Base-by-base conservation (phyloP, 108 stramenopile genomes). In the Skeletonema tropicum region DNA sequence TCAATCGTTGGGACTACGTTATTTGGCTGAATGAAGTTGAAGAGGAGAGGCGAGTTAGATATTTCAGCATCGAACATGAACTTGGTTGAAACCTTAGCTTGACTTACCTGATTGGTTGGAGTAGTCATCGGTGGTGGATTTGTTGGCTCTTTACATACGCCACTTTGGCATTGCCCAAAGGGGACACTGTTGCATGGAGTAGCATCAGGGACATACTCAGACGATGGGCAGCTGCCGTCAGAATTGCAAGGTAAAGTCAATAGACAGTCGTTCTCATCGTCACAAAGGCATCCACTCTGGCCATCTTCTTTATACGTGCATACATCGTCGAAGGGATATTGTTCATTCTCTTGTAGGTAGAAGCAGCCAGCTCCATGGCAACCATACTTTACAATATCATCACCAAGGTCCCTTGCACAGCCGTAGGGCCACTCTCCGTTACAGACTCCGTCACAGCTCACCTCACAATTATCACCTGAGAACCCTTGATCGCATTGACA, bases 301-400 rank as follows among this genome's bases (percentile, higher is more conserved):
- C 39, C n/a, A 10, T 13, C 48, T 26, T 71, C 30, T 74, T 77
- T 84, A 68, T 75, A 84, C 4, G 78, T 79, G 57, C 83, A 84
- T 33, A 79, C 75, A 14, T 64, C 57, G 30, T 55, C 45, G 52
- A 38, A 38, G 9, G 82, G 70, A 29, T 75, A 78, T 21, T 74
- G 55, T 45, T 83, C 57, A 10, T 74, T 74, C 7, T 76, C 64
- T 10, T 21, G 38, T 6, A 83, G 62, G 61, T 83, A 83, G 26
- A 23, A 25, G 58, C 83, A 83, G 9, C 73, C 67, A 29, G 26
- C 26, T 29, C 26, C 26, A 29, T 29, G 26, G 26, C 26, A 29
- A 29, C 26, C 26, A 29, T 29, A n/a, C n/a, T n/a, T n/a, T n/a
- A n/a, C n/a, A n/a, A n/a, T n/a, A n/a, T n/a, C n/a, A n/a, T n/a